Conservation (phyloP, 2,329 filamentous ascomycete genomes). For the Clonostachys chloroleuca region DNA sequence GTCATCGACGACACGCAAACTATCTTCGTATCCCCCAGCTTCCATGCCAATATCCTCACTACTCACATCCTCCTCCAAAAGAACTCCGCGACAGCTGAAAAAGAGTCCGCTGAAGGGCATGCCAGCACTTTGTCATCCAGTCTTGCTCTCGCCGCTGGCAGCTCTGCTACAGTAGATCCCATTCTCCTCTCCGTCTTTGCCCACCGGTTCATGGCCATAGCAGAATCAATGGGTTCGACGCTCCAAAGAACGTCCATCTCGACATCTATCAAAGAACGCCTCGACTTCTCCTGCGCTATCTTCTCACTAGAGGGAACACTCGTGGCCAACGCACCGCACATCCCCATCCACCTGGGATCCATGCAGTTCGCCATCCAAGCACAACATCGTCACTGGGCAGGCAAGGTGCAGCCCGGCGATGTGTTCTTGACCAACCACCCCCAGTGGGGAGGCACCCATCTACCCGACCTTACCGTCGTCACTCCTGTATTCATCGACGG, state of each 20-base stretch:
- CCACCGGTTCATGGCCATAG: conserved; percentile 54
- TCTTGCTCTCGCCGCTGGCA: no score
- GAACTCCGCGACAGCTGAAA: not conserved
- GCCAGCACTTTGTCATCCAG: no score
- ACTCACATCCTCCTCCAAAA: conserved; percentile 22
- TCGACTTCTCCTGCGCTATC: conserved; percentile 36
- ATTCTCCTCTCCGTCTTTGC: conserved; percentile 50
- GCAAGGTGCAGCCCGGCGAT: conserved; percentile 26
- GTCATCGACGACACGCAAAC: conserved; percentile 22
- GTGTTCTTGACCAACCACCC: conserved; percentile 33
- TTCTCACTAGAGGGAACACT: conserved; percentile 32
- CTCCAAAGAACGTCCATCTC: conserved; percentile 53
- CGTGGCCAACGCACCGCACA: conserved; percentile 33
- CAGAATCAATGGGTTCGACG: conserved; percentile 56
- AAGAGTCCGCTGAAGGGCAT: no score
- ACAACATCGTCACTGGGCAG: conserved; percentile 25
- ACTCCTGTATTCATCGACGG: conserved; percentile 30
- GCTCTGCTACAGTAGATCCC: conserved; percentile 27
- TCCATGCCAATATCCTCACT: conserved; percentile 17
- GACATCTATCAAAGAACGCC: conserved; percentile 44
- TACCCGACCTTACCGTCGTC: conserved; percentile 34
- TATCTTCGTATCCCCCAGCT: conserved; percentile 15
- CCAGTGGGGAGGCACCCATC: conserved; percentile 27
- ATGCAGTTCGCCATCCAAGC: conserved; percentile 33
- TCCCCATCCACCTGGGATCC: conserved; percentile 32